Base-by-base conservation (phyloP, 1,284 basidiomycete genomes). In the Sphagnurus paluster region DNA sequence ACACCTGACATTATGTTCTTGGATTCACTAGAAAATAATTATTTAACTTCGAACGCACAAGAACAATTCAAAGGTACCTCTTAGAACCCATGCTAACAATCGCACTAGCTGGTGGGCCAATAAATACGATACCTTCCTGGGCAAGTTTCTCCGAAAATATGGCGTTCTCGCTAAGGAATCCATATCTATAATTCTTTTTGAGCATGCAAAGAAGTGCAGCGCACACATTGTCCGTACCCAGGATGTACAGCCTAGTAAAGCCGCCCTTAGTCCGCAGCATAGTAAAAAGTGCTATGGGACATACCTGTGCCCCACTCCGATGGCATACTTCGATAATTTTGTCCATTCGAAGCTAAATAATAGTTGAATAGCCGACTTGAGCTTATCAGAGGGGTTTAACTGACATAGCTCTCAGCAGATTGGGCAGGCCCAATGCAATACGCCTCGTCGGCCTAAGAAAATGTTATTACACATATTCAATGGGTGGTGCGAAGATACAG, bases 41-140 rank as follows among this genome's bases (percentile, higher is more conserved):
- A 14, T 42, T 49, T 11, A 55, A 29, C 35, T 11, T 61, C 28
- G n/a, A 47, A 10, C 45, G 10, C 4, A 29, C 29, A 38, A 16
- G n/a, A 11, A 44, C 16, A 3, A 47, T 14, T 8, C 16, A 24
- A 10, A 52, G 57, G n/a, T 34, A 85, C 88, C 82, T 91, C 71
- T 95, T 95, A 4, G 88, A 91, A 2, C 92, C 93, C 92, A 95
- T 94, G 50, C 86, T 87, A 16, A 95, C 82, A 56, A 99, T 99
- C 45, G 95, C 95, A 61, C 85, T 84, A 6, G 93, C 86, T 19
- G 94, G 91, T 37, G 96, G 96, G 6, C 96, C 96, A 59, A 99
- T 95, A 65, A 99, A 99, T 13, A 91, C 84, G 53, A 99, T 88
- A 9, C 95, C 93, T 56, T 91, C 93, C 46, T 84, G 76, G 46